phyloP scores from a whole-genome alignment of 2,329 filamentous ascomycete genomes.

The Paracoccidioides brasiliensis region DNA sequence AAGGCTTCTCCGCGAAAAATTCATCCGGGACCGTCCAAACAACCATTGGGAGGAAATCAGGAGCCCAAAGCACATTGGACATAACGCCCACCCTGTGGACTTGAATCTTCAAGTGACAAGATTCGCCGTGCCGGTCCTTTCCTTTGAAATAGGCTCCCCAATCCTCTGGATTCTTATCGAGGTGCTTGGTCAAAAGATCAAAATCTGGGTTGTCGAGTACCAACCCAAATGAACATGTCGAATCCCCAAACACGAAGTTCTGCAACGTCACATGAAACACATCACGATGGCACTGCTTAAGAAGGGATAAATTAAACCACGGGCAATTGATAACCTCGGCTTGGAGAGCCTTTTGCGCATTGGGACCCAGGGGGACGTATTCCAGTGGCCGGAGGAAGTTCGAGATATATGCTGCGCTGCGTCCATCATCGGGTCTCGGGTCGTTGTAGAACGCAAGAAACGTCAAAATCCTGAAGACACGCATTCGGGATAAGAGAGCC shows the following conservation, averaged over 20 bases:
- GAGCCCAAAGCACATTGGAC: background rate
- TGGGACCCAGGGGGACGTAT: constrained; percentile 17
- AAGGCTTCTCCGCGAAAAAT: constrained; percentile 20
- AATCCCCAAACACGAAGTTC: constrained; percentile 19
- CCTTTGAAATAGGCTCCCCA: background rate
- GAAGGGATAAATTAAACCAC: constrained; percentile 28
- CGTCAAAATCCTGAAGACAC: constrained; percentile 29
- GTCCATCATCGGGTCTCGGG: background rate
- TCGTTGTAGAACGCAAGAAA: constrained; percentile 22
- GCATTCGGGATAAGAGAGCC: constrained; percentile 26
- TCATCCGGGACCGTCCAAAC: constrained; percentile 16
- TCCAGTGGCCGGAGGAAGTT: constrained; percentile 24
- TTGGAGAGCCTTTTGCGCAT: constrained; percentile 15
- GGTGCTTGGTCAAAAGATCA: background rate
- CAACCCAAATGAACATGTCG: constrained; percentile 11
- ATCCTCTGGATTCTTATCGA: background rate
- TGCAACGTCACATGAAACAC: constrained; percentile 23
- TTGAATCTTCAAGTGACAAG: background rate
- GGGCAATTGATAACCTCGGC: constrained; percentile 21
- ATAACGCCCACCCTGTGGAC: background rate
- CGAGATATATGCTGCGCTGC: constrained; percentile 12
- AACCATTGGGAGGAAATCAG: background rate
- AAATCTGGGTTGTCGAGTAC: constrained; percentile 12
- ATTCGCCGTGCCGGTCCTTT: background rate
- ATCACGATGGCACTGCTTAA: constrained; percentile 23